phyloP scores from a whole-genome alignment of 495 filamentous ascomycete genomes.

The Annulohypoxylon bovei region DNA sequence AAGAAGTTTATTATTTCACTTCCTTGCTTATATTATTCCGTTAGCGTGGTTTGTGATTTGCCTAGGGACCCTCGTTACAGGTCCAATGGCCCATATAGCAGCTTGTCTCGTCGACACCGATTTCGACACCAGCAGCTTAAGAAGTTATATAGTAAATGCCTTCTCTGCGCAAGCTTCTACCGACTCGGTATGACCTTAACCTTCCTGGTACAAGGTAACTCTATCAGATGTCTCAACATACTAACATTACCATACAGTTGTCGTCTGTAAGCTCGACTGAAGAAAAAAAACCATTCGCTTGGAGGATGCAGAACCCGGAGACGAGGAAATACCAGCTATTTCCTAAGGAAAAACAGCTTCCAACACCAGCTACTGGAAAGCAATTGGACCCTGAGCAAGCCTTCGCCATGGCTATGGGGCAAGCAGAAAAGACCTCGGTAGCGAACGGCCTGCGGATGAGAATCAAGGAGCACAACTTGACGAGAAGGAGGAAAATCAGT shows the following conservation, averaged over 20 bases:
- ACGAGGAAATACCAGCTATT: constrained; percentile 63
- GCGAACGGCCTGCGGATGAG: constrained; percentile 56
- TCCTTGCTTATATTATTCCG: constrained; percentile 37
- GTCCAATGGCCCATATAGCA: constrained; percentile 62
- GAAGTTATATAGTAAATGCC: constrained; percentile 59
- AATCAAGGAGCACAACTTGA: constrained; percentile 63
- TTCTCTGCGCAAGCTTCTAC: constrained; percentile 54
- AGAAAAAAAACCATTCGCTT: constrained; percentile 57
- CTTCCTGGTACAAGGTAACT: constrained; percentile 2
- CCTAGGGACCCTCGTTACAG: constrained; percentile 36
- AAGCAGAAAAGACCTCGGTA: constrained; percentile 55
- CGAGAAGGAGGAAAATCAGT: constrained; percentile 68
- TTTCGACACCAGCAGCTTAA: constrained; percentile 48
- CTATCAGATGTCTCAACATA: constrained; percentile 42
- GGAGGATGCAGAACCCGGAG: constrained; percentile 64
- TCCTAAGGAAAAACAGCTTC: constrained; percentile 56
- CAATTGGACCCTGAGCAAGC: constrained; percentile 62
- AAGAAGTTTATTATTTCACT: constrained; percentile 30
- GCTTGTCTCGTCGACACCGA: constrained; percentile 56
- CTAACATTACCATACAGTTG: constrained; percentile 32
- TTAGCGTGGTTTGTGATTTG: constrained; percentile 39
- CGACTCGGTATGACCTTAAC: constrained; percentile 54
- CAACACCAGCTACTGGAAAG: constrained; percentile 49
- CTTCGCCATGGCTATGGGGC: constrained; percentile 57
- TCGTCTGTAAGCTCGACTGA: constrained; percentile 48